phyloP scores from a whole-genome alignment of 148 eudicot genomes.

The Rhododendron kiyosumense region DNA sequence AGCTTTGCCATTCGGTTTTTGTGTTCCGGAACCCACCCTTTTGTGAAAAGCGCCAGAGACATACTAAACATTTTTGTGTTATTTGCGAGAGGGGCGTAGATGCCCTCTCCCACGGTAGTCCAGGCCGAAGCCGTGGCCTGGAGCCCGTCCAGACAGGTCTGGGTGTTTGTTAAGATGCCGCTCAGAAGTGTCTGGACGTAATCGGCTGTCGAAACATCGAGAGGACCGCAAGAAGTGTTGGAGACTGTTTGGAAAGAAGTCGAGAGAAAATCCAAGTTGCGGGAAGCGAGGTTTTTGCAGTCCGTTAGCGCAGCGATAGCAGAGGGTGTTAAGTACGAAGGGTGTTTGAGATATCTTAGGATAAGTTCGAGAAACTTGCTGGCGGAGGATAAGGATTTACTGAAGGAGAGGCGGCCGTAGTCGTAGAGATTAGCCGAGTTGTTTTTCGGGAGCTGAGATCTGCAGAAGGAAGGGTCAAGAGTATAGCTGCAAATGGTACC shows the following conservation, averaged over 20 bases:
- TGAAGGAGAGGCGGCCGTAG: slow-evolving; percentile 55
- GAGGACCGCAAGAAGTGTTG: slow-evolving; percentile 19
- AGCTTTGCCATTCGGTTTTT: slow-evolving; percentile 16
- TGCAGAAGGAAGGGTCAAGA: slow-evolving; percentile 62
- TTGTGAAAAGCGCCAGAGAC: slow-evolving; percentile 53
- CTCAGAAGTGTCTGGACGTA: slow-evolving; percentile 66
- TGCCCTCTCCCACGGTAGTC: slow-evolving; percentile 34
- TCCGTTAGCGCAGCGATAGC: slow-evolving; percentile 51
- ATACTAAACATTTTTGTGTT: slow-evolving; percentile 59
- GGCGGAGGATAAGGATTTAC: slow-evolving; percentile 53
- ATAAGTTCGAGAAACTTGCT: slow-evolving; percentile 41
- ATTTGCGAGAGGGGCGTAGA: slow-evolving; percentile 40
- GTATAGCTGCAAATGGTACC: slow-evolving; percentile 53
- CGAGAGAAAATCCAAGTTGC: slow-evolving; percentile 43
- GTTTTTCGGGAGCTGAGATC: slow-evolving; percentile 33
- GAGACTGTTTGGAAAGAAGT: slow-evolving; percentile 29
- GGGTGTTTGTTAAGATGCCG: slow-evolving; percentile 64
- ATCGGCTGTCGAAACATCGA: slow-evolving; percentile 33
- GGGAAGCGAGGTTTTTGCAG: slow-evolving; percentile 41
- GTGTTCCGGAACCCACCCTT: slow-evolving; percentile 53
- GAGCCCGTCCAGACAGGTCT: slow-evolving; percentile 77
- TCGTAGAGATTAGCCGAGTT: slow-evolving; percentile 54
- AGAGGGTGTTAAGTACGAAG: slow-evolving; percentile 20
- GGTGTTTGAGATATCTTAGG: slow-evolving; percentile 33
- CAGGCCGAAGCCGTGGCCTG: slow-evolving; percentile 39